Conservation (phyloP, 2,329 filamentous ascomycete genomes). For the Paecilomyces fulvus region DNA sequence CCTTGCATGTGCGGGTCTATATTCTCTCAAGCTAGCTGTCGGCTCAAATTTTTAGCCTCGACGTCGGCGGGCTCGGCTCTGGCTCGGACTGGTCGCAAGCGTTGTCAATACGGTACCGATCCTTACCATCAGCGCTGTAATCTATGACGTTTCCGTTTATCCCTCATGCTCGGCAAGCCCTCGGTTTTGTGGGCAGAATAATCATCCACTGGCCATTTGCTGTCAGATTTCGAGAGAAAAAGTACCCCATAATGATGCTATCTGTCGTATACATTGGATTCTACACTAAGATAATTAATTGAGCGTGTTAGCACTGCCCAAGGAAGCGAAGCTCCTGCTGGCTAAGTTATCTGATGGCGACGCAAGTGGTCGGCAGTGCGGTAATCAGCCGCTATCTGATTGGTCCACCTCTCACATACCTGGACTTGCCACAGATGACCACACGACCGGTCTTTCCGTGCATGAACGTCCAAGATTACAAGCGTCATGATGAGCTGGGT, state of each 20-base stretch:
- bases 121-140: constrained; percentile 11
- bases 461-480: neutral
- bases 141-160: constrained; percentile 23
- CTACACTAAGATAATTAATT: neutral
- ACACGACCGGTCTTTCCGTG: neutral
- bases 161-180: constrained; percentile 1
- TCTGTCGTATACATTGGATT: neutral
- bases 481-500: constrained; percentile 1
- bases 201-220: neutral
- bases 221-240: neutral
- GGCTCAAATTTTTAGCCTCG: neutral
- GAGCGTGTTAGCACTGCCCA: neutral
- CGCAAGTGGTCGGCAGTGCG: neutral
- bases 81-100: constrained; percentile 6
- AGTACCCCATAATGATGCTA: neutral
- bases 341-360: neutral
- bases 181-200: neutral
- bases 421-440: constrained; percentile 1
- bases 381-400: constrained; percentile 14
- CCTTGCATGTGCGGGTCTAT: constrained; percentile 19
- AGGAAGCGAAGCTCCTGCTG: neutral
- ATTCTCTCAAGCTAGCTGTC: constrained; percentile 14
- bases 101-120: constrained; percentile 13
- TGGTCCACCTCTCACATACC: constrained; percentile 16
- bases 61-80: neutral